Percentiles rank a stretch among this genome's conserved stretches.
phyloP scores from a whole-genome alignment of 257 asterid genomes.

The Solanum neorickii region DNA sequence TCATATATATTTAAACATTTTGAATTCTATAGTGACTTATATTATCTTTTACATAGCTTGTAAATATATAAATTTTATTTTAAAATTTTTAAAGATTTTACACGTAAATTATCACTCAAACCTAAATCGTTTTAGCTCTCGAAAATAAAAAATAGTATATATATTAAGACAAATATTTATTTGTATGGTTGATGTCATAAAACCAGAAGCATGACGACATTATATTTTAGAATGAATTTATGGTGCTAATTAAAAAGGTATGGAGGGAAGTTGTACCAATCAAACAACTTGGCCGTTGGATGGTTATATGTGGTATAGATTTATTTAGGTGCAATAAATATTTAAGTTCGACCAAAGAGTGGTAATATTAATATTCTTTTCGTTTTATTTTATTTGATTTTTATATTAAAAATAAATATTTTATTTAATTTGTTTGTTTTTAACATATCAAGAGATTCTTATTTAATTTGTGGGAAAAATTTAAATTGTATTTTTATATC shows the following conservation, averaged over 20 bases:
- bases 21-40: no score
- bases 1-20: no score
- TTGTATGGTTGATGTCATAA: neutral
- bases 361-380: neutral
- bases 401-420: no score
- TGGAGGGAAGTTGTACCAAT: neutral
- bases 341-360: neutral
- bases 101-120: fast-evolving
- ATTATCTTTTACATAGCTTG: no score
- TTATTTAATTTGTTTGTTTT: no score
- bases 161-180: neutral
- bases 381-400: no score
- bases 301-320: neutral
- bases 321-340: neutral
- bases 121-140: no score
- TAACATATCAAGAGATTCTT: no score
- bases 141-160: fast-evolving
- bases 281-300: neutral
- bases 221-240: neutral
- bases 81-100: no score
- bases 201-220: neutral
- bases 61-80: no score
- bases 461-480: no score
- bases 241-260: neutral
- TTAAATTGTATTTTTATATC: no score